Evolutionary conservation across 2,329 filamentous ascomycete species (phyloP), one percentile per base, ranked within the genome.

Genomic region (Ascochyta clinopodiicola): DNA sequence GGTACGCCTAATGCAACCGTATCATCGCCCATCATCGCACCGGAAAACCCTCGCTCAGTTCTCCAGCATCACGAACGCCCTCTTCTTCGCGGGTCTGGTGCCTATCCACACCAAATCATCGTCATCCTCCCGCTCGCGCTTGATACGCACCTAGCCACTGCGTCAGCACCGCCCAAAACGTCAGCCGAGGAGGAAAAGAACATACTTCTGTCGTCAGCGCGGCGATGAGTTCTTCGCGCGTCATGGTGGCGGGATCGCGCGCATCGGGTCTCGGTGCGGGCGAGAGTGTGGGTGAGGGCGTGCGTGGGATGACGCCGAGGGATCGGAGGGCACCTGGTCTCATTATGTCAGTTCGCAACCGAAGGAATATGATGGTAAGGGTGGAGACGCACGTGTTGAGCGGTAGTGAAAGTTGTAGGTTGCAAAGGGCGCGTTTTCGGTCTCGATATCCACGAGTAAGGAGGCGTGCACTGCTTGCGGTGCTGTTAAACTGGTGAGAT

Each of bases 261-360:
- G 17, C 7, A 4, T 15, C n/a, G n/a, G 12, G 29, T 31, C 6
- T 10, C 29, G 29, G 29, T 5, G 29, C 38, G 4, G 44, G 44
- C 12, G 34, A 45, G 32, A 21, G 43, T 1, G 31, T 17, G 2
- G 43, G 43, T 4, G 43, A 45, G 15, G 66, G 70, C 1, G 61
- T 61, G 13, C 63, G 56, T 2, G 55, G 57, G 7, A 75, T 60
- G n/a, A 76, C 60, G 37, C 62, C 43, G 7, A 75, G 61, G n/a
- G 61, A 59, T 59, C 75, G 68, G 4, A 76, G 60, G 0, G 56
- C 56, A 2, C 34, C 60, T 61, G 34, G 4, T 15, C 4, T 31
- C 12, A 13, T 12, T 5, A 31, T 13, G 12, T 31, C 10, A 31
- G 12, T 15, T 10, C 10, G 29, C 12, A 4, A 4, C 12, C 12